Evolutionary conservation across 2,329 filamentous ascomycete genomes (phyloP), one percentile per base, ranked within the genome.

Genomic region (Leptographium flavum): DNA sequence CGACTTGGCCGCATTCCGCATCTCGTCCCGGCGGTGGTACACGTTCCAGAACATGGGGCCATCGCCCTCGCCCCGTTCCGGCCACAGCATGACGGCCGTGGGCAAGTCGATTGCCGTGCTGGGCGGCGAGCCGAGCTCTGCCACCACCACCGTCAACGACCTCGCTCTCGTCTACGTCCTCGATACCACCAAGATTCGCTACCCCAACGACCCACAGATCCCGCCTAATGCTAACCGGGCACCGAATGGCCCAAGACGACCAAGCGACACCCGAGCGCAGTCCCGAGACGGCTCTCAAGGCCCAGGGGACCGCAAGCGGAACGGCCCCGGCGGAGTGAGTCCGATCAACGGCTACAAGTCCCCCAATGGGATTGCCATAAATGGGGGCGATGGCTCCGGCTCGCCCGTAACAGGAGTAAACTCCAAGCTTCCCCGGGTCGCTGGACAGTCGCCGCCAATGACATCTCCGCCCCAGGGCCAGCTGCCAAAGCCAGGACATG

Each of bases 41-140:
- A 98, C 92, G 31, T 98, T 98, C 64, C 92, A 98, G 58, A 98
- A 98, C 58, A 98, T 98, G 92, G 92, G 92, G 0, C 88, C 88
- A 3, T 93, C 88, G 1, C 92, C 92, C 0, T 95, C 88, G 3
- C 81, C 92, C 28, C 76, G 92, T 49, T 96, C 90, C 15, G 92
- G 92, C 1, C 92, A 98, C 61, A 95, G 87, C 61, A 96, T 98
- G 92, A 96, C 92, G 2, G 81, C 87, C 2, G 86, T 90, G 50
- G 87, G 86, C 27, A 95, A 94, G 61, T 84, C 88, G 48, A 81
- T 98, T 50, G 81, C 96, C 40, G 86, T 96, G 35, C 71, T 96
- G 28, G 93, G 86, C 32, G 92, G 92, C 52, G 93, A 98, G 62
- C 92, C 92, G 14, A 96, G 88, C 60, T 88, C 87, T 15, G 83